Conservation (phyloP, 2,329 filamentous ascomycete genomes). For the Coleophoma cylindrospora region DNA sequence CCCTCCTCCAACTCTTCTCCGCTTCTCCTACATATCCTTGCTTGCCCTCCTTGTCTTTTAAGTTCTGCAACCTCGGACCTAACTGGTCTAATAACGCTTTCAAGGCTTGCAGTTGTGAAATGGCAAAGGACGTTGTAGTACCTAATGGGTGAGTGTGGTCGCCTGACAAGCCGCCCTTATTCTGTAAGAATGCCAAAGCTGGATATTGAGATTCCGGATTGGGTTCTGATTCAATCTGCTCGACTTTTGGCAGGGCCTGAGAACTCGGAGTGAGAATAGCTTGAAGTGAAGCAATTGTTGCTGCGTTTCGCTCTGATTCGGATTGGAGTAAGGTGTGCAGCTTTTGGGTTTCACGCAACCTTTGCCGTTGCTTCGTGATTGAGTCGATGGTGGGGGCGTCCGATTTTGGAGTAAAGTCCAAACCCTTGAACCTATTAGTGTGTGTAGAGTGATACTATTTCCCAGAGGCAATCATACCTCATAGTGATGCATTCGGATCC, state of each 20-base stretch:
- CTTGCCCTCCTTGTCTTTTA: slow-evolving; percentile 34
- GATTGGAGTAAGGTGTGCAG: slow-evolving; percentile 65
- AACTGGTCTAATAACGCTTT: slow-evolving; percentile 65
- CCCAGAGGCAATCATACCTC: slow-evolving; percentile 42
- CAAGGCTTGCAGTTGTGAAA: slow-evolving; percentile 78
- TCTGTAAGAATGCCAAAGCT: slow-evolving; percentile 51
- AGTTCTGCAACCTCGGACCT: slow-evolving; percentile 53
- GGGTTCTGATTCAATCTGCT: slow-evolving; percentile 39
- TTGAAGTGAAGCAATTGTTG: slow-evolving; percentile 60
- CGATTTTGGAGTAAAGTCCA: slow-evolving; percentile 23
- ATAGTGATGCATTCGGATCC: slow-evolving; percentile 83
- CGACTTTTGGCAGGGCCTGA: slow-evolving; percentile 44
- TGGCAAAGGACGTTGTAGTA: slow-evolving; percentile 71
- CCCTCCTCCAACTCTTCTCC: slow-evolving; percentile 57
- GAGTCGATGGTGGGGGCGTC: slow-evolving; percentile 57
- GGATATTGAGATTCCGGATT: slow-evolving; percentile 16
- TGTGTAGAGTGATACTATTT: no score
- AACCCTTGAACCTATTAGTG: slow-evolving; percentile 10
- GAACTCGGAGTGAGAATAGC: slow-evolving; percentile 43
- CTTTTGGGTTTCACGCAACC: slow-evolving; percentile 73
- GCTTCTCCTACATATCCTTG: slow-evolving; percentile 28
- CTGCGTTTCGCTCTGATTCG: slow-evolving; percentile 68
- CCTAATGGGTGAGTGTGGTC: slow-evolving; percentile 53
- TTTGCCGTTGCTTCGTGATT: slow-evolving; percentile 67
- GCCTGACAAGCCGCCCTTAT: slow-evolving; percentile 44